Evolutionary conservation across 2,329 filamentous ascomycete species (phyloP).

Genomic region (Lecanosticta acicola): DNA sequence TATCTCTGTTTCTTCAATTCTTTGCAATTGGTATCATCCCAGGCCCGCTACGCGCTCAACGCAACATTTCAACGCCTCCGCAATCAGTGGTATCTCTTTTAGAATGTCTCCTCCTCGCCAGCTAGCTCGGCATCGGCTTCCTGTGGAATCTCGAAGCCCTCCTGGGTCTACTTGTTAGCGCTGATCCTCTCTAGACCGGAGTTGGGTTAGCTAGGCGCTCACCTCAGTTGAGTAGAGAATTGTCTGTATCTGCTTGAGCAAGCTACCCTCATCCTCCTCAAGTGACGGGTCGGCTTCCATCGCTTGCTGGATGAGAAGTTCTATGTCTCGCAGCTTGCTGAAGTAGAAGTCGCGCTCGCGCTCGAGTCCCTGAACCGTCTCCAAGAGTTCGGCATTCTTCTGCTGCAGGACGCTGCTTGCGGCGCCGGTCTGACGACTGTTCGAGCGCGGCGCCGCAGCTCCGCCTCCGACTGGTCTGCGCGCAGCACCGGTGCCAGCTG

Average conservation of each 20-base stretch:
- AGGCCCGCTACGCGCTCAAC: conserved; percentile 4
- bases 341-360: conserved; percentile 99
- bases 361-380: conserved; percentile 90
- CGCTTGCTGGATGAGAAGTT: conserved; percentile 86
- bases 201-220: conserved; percentile 16
- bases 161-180: conserved; percentile 26
- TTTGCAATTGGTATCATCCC: conserved; percentile 1
- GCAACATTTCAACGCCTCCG: conserved; percentile 1
- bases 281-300: conserved; percentile 88
- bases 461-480: conserved; percentile 47
- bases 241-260: conserved; percentile 92
- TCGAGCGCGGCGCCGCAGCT: conserved; percentile 41
- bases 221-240: conserved; percentile 96
- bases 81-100: conserved; percentile 13
- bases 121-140: conserved; percentile 56
- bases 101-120: conserved; percentile 68
- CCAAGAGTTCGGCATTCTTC: conserved; percentile 85
- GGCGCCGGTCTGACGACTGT: conserved; percentile 45
- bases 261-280: conserved; percentile 85
- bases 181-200: background rate
- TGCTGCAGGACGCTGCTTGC: conserved; percentile 68
- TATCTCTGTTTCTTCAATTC: background rate
- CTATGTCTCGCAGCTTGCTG: conserved; percentile 95
- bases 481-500: conserved; percentile 45
- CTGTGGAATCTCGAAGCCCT: conserved; percentile 76